Base-by-base conservation (phyloP, 768 basidiomycete species). In the Pulveroboletus sp. region DNA sequence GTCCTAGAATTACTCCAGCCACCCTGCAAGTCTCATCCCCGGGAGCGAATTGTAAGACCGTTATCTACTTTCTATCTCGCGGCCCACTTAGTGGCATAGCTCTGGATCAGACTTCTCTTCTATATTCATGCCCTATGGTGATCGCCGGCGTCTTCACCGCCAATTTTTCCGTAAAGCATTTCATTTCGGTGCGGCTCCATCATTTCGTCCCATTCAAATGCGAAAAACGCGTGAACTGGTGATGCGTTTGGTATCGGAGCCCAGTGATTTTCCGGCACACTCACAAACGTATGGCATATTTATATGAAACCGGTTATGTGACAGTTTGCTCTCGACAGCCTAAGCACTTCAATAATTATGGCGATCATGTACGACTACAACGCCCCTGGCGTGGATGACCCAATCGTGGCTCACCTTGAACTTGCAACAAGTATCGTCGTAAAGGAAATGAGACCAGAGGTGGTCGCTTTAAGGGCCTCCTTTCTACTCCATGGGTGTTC, bases 141-240 rank as follows among this genome's bases (percentile, higher is more conserved):
- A 60, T 32, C 43, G 50, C 6, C 68, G 67, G 66, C 60, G 62
- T 3, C 55, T 59, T 17, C 64, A 64, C 49, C 57, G 72, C 24
- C 56, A 66, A 28, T 39, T 72, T 11, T 68, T 67, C 43, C 72
- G 74, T 24, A 71, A 73, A 41, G 61, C 62, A 8, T 71, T 75
- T 55, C 59, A 58, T 14, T 54, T 58, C 8, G 64, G 60, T 28
- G 64, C 66, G 3, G 56, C 58, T 3, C 26, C 50, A 7, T 53
- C 58, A 27, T 74, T 67, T 48, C 57, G 55, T 35, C 68, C 71
- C 5, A 53, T 66, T 15, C 74, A 75, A 43, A 50, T 60, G 27
- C 57, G 60, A 35, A 72, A 69, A 47, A 55, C 64, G 2, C 63
- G 65, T 41, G 60, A 63, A 6, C 47, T 73, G 26, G 56, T 74